Evolutionary conservation across 208 protist species (phyloP), one percentile per base, ranked within the genome.

Genomic region (Phytomonas francai): DNA sequence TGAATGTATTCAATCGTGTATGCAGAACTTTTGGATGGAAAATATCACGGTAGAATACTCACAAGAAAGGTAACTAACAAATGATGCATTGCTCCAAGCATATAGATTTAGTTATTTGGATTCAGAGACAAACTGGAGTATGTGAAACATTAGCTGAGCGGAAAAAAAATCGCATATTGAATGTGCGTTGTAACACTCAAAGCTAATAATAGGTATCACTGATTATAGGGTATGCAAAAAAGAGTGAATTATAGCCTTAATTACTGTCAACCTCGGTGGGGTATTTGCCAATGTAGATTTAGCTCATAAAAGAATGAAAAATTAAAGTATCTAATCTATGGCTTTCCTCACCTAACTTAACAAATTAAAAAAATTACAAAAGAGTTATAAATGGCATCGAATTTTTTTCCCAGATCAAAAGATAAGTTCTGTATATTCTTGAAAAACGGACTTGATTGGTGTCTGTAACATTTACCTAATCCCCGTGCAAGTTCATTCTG

Each of bases 191-290:
- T 11, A 36, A 36, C 33, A 36, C 33, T 36, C 33, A 8, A 36
- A 36, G 33, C 8, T 36, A 36, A 36, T 36, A 36, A 36, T 36
- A 36, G 33, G 5, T 36, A 36, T 3, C 33, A 36, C 33, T 36
- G 8, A 36, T 36, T 36, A 8, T 25, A 8, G 29, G 56, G 29
- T 33, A 29, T 33, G 29, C 3, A 11, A 32, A 28, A 65, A 30
- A 33, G 6, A 66, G 31, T 56, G 32, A 59, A 33, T 67, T n/a
- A 67, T 45, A 68, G 63, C 25, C 31, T 70, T 25, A 34, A 61
- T 45, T 71, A 27, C 19, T 59, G 29, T 3, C 29, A 59, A 32
- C 5, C 29, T 8, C 28, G 8, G 29, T 33, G 56, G 8, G 8
- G 8, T 59, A 32, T 59, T 8, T 11, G 29, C 8, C 56, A 59